Percentiles rank a stretch among this genome's conserved stretches.
phyloP scores from a whole-genome alignment of 352 stramenopile genomes.

The Globisporangium spiculum region DNA sequence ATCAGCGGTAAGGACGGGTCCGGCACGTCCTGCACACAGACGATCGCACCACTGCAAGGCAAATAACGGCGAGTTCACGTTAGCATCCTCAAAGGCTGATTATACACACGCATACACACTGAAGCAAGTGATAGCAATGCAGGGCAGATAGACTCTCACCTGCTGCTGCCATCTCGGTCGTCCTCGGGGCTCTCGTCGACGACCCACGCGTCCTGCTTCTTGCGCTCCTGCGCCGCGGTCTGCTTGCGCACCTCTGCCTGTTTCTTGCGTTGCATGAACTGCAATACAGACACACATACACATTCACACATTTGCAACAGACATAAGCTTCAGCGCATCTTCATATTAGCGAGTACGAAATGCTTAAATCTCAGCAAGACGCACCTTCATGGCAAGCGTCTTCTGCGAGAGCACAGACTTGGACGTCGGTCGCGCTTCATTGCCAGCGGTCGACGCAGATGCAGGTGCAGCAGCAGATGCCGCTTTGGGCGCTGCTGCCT shows the following conservation, averaged over 20 bases:
- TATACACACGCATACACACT: not conserved
- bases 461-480: not conserved
- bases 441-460: constrained; percentile 16
- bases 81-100: not conserved
- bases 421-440: constrained; percentile 29
- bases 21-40: constrained; percentile 57
- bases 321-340: not conserved
- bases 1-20: constrained; percentile 73
- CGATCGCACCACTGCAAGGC: constrained; percentile 19
- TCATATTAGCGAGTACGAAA: not conserved
- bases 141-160: not conserved
- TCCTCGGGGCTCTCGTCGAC: constrained; percentile 26
- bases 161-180: constrained; percentile 23
- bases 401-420: constrained; percentile 71
- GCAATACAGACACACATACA: not conserved
- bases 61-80: not conserved
- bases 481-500: not conserved
- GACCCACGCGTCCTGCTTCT: constrained; percentile 64
- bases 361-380: not conserved
- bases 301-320: not conserved
- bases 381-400: constrained; percentile 85
- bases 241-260: constrained; percentile 51
- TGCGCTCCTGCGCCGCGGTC: constrained; percentile 46
- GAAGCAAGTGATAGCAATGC: not conserved
- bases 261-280: constrained; percentile 89